Conservation (phyloP, 2,329 filamentous ascomycete genomes). For the Fusarium secorum region DNA sequence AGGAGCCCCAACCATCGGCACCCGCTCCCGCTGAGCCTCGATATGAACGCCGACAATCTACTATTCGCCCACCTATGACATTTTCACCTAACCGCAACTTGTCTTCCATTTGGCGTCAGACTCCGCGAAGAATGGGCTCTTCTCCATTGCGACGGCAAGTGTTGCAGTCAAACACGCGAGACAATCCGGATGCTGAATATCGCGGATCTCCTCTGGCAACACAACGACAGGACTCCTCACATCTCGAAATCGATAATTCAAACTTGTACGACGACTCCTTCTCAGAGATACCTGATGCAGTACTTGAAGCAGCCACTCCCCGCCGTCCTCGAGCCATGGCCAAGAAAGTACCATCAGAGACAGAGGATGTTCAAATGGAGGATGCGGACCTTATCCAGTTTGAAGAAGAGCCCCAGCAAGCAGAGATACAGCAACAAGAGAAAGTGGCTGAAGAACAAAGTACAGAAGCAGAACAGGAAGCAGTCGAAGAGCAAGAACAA, state of each 20-base stretch:
- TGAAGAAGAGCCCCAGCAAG: conserved; percentile 3
- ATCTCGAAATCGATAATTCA: conserved; percentile 42
- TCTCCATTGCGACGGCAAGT: conserved; percentile 48
- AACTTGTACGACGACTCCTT: conserved; percentile 63
- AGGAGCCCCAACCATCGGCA: conserved; percentile 2
- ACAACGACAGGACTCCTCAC: conserved; percentile 7
- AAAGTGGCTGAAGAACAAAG: not conserved
- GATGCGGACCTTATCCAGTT: conserved; percentile 9
- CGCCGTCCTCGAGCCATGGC: conserved; percentile 33
- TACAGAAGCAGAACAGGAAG: conserved; percentile 9
- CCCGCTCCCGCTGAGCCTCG: conserved; percentile 1
- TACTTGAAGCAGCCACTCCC: conserved; percentile 60
- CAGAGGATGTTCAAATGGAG: conserved; percentile 24
- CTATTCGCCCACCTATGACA: conserved; percentile 22
- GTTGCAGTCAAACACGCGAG: conserved; percentile 43
- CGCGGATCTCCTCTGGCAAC: conserved; percentile 9
- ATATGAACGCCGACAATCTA: conserved; percentile 23
- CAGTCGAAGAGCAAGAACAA: conserved; percentile 15
- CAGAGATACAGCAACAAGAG: not conserved
- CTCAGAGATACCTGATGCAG: conserved; percentile 61
- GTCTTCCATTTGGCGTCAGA: conserved; percentile 46
- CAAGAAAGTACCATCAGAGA: not conserved
- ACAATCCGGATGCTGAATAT: conserved; percentile 25
- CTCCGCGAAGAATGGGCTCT: conserved; percentile 45
- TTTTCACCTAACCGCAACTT: conserved; percentile 36